Evolutionary conservation across 1,284 basidiomycete species (phyloP).

Genomic region (Nidula niveotomentosa): DNA sequence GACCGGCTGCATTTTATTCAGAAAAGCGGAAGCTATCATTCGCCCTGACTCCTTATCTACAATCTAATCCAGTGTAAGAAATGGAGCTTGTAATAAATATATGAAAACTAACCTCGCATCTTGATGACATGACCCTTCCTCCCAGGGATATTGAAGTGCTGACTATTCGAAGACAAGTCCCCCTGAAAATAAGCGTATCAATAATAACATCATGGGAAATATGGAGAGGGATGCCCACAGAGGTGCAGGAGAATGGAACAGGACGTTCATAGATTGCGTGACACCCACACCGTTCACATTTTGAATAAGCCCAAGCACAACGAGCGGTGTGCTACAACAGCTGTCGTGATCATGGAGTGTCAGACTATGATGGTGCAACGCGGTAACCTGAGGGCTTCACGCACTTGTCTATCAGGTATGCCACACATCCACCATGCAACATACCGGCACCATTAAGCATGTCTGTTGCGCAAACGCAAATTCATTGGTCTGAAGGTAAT

Average conservation of each 20-base stretch:
- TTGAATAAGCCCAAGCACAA: conserved; percentile 58
- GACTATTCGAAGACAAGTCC: conserved; percentile 53
- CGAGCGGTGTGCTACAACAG: conserved; percentile 64
- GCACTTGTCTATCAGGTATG: conserved; percentile 72
- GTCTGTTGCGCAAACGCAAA: conserved; percentile 29
- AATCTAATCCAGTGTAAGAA: conserved; percentile 35
- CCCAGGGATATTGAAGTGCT: conserved; percentile 66
- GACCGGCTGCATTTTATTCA: conserved; percentile 69
- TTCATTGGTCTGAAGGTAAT: background rate
- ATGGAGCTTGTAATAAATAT: conserved; percentile 4
- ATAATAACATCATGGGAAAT: conserved; percentile 1
- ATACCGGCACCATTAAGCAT: conserved; percentile 75
- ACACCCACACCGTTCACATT: conserved; percentile 71
- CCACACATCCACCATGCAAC: conserved; percentile 69
- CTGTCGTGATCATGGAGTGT: conserved; percentile 24
- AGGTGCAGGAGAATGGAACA: conserved; percentile 67
- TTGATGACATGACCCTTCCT: conserved; percentile 64
- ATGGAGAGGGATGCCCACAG: conserved; percentile 36
- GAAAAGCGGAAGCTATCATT: conserved; percentile 58
- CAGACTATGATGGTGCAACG: background rate
- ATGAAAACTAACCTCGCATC: conserved; percentile 54
- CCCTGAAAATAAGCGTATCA: conserved; percentile 31
- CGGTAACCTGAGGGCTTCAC: conserved; percentile 13
- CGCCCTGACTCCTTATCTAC: conserved; percentile 53
- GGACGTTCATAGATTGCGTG: conserved; percentile 65